Conservation (phyloP, 163 green algal species). For the Prototheca cutis region DNA sequence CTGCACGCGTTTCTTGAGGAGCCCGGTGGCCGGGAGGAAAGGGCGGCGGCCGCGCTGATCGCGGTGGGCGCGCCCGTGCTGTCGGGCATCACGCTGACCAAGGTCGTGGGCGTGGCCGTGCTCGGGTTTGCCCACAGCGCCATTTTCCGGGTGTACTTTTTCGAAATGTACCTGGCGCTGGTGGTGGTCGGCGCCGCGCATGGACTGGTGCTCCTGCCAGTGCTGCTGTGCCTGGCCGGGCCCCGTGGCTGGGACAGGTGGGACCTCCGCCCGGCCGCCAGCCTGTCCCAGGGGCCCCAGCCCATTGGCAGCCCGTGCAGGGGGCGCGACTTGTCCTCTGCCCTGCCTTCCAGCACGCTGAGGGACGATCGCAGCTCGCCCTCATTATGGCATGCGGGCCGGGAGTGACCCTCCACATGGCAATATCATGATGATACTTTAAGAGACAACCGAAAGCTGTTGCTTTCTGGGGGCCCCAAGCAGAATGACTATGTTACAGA, state of each 20-base stretch:
- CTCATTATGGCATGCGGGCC: no score
- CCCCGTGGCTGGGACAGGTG: constrained; percentile 24
- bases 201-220: constrained; percentile 74
- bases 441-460: no score
- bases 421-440: no score
- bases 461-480: no score
- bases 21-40: constrained; percentile 17
- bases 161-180: constrained; percentile 67
- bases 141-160: constrained; percentile 79
- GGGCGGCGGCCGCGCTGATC: constrained; percentile 32
- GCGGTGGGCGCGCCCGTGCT: constrained; percentile 62
- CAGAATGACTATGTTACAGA: no score
- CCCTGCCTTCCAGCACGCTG: no score
- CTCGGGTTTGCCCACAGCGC: constrained; percentile 62
- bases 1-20: constrained; percentile 58
- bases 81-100: constrained; percentile 83
- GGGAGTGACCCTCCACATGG: no score
- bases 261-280: neutral
- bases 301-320: no score
- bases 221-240: constrained; percentile 58
- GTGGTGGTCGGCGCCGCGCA: constrained; percentile 66
- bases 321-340: no score
- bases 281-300: neutral
- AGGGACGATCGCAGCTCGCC: no score
- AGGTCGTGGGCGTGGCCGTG: constrained; percentile 68